These are phyloP conservation scores for Candida chauliodis DNA, from an alignment of 805 yeast genomes.

Conservation along the genomic window DNA sequence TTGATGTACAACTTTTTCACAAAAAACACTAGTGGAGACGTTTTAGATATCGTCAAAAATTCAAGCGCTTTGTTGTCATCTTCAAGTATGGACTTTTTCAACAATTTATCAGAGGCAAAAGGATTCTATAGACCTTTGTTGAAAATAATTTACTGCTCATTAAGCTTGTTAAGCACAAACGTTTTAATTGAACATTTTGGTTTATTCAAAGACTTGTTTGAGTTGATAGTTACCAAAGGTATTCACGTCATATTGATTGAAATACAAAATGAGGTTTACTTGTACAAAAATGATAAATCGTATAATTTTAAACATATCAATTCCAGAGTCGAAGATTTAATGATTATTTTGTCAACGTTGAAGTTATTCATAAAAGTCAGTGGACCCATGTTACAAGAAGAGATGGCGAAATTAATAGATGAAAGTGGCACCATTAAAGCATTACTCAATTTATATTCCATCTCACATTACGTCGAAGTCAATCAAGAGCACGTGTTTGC, in stretches of 20 bases:
- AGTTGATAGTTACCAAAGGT: slow-evolving; percentile 61
- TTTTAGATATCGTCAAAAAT: slow-evolving; percentile 41
- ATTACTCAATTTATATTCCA: slow-evolving; percentile 61
- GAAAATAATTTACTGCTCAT: slow-evolving; percentile 50
- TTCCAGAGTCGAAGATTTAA: slow-evolving; percentile 61
- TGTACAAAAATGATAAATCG: slow-evolving; percentile 32
- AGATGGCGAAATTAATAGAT: slow-evolving; percentile 49
- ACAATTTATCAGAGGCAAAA: slow-evolving; percentile 34
- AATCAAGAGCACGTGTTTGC: slow-evolving; percentile 69
- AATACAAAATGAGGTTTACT: slow-evolving; percentile 53
- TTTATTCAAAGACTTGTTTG: slow-evolving; percentile 55
- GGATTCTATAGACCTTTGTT: slow-evolving; percentile 58
- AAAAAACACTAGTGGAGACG: slow-evolving; percentile 24
- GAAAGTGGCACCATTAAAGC: slow-evolving; percentile 61
- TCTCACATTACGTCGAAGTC: slow-evolving; percentile 57
- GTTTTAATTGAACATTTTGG: slow-evolving; percentile 46
- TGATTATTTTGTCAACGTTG: slow-evolving; percentile 60
- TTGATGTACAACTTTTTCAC: slow-evolving; percentile 40
- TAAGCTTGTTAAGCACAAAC: slow-evolving; percentile 41
- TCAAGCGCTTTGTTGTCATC: slow-evolving; percentile 47
- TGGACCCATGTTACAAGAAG: slow-evolving; percentile 43
- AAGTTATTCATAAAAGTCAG: slow-evolving; percentile 52
- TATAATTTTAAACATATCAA: slow-evolving; percentile 28
- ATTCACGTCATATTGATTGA: slow-evolving; percentile 56
- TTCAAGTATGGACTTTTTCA: slow-evolving; percentile 45